Base-by-base conservation (phyloP, 1,139 yeast genomes). In the Meyerozyma carpophila region DNA sequence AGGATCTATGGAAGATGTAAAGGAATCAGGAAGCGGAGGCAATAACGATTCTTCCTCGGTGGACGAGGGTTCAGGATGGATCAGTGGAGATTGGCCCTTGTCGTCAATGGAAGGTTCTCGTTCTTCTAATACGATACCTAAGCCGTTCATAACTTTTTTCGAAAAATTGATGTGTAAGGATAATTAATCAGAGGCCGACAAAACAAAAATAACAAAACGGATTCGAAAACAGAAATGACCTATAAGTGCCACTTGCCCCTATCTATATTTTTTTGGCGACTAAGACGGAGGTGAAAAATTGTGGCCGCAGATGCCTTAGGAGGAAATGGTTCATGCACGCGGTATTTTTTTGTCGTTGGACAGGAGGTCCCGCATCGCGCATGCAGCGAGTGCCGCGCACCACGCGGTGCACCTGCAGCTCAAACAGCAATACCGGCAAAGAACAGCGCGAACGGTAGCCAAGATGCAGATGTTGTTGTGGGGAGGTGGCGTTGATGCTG, bases 81-180 rank as follows among this genome's bases (percentile, higher is more conserved):
- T 10, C 16, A 13, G 18, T 21, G 27, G 40, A 32, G 26, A 26
- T 40, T 24, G 25, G 20, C 3, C 14, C 27, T 38, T 20, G 24
- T 39, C 8, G 42, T 37, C 14, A 40, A 16, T 40, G 34, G 21
- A n/a, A 32, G 20, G 37, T 27, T 27, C 40, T 40, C 48, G 25
- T 40, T 50, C 52, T 29, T 51, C 54, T 8, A 50, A 47, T 6
- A 50, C 49, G 26, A 51, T 51, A 10, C 54, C 49, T 10, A 51
- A 41, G 34, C 54, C 54, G 40, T 42, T 46, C 54, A 51, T 51
- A 27, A 27, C 13, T 27, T 10, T 10, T n/a, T 10, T 5, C 5
- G 13, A 27, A 11, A 27, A 14, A 11, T 39, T n/a, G 7, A 10
- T n/a, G 18, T 8, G 29, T 11, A 7, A 11, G 13, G 13, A 11